A percentile compares a stretch with the other conserved stretches of the same genome.
phyloP scores from a whole-genome alignment of 2,329 filamentous ascomycete species.

The Colletotrichum sp. region DNA sequence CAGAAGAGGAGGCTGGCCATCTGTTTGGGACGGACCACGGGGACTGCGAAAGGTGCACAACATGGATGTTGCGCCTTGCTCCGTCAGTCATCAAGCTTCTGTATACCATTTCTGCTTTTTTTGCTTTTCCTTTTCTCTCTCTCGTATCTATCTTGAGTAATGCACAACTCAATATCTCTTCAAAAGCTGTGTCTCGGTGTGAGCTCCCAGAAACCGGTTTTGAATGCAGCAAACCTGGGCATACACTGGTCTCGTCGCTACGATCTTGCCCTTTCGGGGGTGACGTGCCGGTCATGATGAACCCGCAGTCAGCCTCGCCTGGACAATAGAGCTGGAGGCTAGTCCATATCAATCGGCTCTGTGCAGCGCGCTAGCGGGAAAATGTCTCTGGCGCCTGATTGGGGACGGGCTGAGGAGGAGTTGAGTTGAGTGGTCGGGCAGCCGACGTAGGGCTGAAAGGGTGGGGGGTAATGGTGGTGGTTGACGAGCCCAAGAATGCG shows the following conservation, averaged over 20 bases:
- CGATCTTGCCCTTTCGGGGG: not conserved
- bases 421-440: not conserved
- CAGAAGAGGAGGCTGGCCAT: not conserved
- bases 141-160: constrained; percentile 1
- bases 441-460: constrained; percentile 10
- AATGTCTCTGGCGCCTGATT: not conserved
- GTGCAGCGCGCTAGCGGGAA: constrained; percentile 13
- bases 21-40: not conserved
- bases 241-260: not conserved
- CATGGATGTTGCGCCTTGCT: not conserved
- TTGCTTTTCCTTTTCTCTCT: not conserved
- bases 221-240: not conserved
- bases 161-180: not conserved
- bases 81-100: not conserved
- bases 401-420: not conserved
- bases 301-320: constrained; percentile 17
- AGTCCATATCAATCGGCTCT: constrained; percentile 1
- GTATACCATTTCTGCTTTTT: constrained; percentile 3
- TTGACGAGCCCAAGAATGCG: not conserved
- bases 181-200: not conserved
- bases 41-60: not conserved
- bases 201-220: not conserved
- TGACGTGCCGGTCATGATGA: not conserved
- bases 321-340: constrained; percentile 11
- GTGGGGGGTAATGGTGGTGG: not conserved